Evolutionary conservation across 805 yeast species (phyloP).

Genomic region (Hanseniaspora thailandica): DNA sequence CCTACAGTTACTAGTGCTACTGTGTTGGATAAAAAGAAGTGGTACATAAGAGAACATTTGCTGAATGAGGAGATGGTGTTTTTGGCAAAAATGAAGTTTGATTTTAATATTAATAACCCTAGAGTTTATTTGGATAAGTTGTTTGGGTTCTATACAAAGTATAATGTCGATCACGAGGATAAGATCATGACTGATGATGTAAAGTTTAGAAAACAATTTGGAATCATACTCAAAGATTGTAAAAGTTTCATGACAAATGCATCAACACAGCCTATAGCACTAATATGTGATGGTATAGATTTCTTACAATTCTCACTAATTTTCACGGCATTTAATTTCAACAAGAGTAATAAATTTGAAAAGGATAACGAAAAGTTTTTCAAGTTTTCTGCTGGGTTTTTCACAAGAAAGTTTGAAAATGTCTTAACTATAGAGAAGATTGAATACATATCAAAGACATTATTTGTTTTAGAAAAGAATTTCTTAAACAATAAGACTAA

Average conservation of each 20-base stretch:
- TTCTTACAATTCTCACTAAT: conserved; percentile 25
- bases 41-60: conserved; percentile 29
- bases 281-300: conserved; percentile 27
- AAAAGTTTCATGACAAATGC: conserved; percentile 29
- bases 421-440: conserved; percentile 20
- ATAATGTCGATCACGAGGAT: conserved; percentile 25
- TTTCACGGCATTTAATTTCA: conserved; percentile 27
- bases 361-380: conserved; percentile 21
- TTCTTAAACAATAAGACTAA: conserved; percentile 29
- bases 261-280: conserved; percentile 29
- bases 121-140: conserved; percentile 29
- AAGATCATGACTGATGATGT: conserved; percentile 21
- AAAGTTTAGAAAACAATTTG: conserved; percentile 24
- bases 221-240: conserved; percentile 27
- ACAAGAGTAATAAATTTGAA: conserved; percentile 15
- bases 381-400: conserved; percentile 26
- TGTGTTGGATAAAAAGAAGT: conserved; percentile 28
- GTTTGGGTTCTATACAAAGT: conserved; percentile 22
- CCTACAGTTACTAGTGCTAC: conserved; percentile 18
- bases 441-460: conserved; percentile 24
- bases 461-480: conserved; percentile 26
- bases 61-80: conserved; percentile 26
- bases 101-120: conserved; percentile 27
- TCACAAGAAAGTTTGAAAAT: conserved; percentile 24
- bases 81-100: conserved; percentile 27